These are phyloP conservation scores for Botrytis cinerea DNA, from an alignment of 2,329 filamentous ascomycete species.

Conservation along the genomic window DNA sequence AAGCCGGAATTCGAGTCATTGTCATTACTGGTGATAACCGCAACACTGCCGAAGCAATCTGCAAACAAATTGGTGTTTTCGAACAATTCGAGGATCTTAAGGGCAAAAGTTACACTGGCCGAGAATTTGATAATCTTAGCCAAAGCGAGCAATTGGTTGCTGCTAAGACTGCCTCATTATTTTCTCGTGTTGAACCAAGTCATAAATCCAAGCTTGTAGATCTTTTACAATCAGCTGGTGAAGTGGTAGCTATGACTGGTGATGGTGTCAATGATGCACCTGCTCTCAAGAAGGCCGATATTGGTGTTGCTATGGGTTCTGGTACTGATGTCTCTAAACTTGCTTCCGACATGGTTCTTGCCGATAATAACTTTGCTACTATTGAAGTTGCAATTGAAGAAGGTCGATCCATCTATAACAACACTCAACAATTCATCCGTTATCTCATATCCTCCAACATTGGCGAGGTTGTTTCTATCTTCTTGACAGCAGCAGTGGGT, in stretches of 20 bases:
- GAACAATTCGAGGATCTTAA: slow-evolving; percentile 75
- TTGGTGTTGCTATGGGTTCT: slow-evolving; percentile 97
- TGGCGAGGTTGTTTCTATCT: slow-evolving; percentile 98
- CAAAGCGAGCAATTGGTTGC: slow-evolving; percentile 79
- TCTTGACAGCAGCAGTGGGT: slow-evolving; percentile 90
- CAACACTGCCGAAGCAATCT: slow-evolving; percentile 97
- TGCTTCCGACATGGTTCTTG: slow-evolving; percentile 96
- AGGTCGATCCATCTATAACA: slow-evolving; percentile 98
- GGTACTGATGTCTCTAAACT: slow-evolving; percentile 97
- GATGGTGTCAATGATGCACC: slow-evolving; percentile 98
- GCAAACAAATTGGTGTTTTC: slow-evolving; percentile 95
- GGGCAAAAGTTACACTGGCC: slow-evolving; percentile 93
- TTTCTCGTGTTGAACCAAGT: slow-evolving; percentile 91
- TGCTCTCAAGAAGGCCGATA: slow-evolving; percentile 96
- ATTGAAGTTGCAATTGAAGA: slow-evolving; percentile 96
- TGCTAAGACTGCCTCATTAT: slow-evolving; percentile 82
- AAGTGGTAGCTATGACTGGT: slow-evolving; percentile 98
- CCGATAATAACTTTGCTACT: slow-evolving; percentile 98
- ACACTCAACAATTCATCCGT: slow-evolving; percentile 99
- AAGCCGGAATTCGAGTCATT: slow-evolving; percentile 92
- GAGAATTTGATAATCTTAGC: slow-evolving; percentile 86
- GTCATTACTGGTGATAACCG: slow-evolving; percentile 98
- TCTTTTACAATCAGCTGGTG: slow-evolving; percentile 85
- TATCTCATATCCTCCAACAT: slow-evolving; percentile 99
- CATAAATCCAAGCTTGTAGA: slow-evolving; percentile 99